Percentiles rank a stretch among this genome's conserved stretches.
Evolutionary conservation across 495 filamentous ascomycete genomes (phyloP).

Genomic region (Trichocladium antarcticum): DNA sequence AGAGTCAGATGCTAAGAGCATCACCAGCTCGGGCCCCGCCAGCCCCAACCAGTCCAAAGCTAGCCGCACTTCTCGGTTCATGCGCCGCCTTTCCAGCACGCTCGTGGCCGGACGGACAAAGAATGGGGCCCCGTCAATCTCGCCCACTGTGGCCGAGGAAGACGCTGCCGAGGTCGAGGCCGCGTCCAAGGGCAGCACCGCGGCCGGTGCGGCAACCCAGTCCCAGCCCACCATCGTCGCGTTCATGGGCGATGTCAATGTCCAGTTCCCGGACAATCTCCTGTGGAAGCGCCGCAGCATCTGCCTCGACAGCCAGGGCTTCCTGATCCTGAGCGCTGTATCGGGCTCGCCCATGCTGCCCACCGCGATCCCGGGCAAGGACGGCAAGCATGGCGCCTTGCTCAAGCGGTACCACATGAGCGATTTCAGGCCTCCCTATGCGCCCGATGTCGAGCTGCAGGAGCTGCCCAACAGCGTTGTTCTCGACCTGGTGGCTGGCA

Average conservation of each 20-base stretch:
- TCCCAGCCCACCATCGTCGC: slow-evolving; percentile 39
- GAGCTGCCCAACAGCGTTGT: slow-evolving; percentile 81
- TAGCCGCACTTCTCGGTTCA: slow-evolving; percentile 60
- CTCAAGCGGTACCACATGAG: slow-evolving; percentile 69
- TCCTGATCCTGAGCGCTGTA: slow-evolving; percentile 57
- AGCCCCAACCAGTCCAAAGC: slow-evolving; percentile 38
- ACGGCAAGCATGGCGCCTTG: slow-evolving; percentile 37
- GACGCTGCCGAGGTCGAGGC: slow-evolving; percentile 38
- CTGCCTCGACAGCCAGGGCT: slow-evolving; percentile 64
- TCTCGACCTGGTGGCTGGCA: slow-evolving; percentile 74
- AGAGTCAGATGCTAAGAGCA: slow-evolving; percentile 21
- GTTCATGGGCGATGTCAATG: slow-evolving; percentile 76
- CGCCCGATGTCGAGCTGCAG: slow-evolving; percentile 78
- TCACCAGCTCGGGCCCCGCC: slow-evolving; percentile 6
- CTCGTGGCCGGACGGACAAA: slow-evolving; percentile 51
- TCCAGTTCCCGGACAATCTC: slow-evolving; percentile 86
- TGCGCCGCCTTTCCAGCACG: slow-evolving; percentile 66
- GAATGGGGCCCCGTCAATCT: slow-evolving; percentile 44
- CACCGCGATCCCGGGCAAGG: slow-evolving; percentile 30
- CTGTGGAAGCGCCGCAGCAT: slow-evolving; percentile 85
- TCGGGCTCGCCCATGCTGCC: slow-evolving; percentile 29
- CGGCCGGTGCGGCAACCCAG: slow-evolving; percentile 15
- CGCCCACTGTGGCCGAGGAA: slow-evolving; percentile 54
- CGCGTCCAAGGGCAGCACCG: slow-evolving; percentile 25
- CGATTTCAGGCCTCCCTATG: slow-evolving; percentile 65